phyloP scores from a whole-genome alignment of 2,329 filamentous ascomycete species.

The Diaporthe nobilis region DNA sequence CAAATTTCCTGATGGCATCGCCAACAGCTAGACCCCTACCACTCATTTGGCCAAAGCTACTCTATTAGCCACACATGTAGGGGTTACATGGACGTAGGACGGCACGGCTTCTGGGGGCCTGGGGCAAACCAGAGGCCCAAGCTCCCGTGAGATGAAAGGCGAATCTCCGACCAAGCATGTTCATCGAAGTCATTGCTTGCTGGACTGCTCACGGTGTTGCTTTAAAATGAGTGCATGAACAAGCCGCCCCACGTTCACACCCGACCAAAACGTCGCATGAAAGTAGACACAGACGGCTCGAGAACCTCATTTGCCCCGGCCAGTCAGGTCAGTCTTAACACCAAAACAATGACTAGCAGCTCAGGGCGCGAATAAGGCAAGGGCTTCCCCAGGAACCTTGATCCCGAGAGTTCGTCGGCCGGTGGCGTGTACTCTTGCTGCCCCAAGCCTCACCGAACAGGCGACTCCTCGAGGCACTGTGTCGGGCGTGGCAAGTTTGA shows the following conservation, averaged over 20 bases:
- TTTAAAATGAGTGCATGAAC: constrained; percentile 36
- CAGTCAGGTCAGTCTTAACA: constrained; percentile 24
- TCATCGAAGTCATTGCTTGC: constrained; percentile 30
- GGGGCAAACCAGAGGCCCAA: constrained; percentile 34
- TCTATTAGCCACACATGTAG: constrained; percentile 22
- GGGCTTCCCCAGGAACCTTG: constrained; percentile 32
- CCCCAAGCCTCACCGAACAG: constrained; percentile 5
- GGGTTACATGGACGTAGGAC: constrained; percentile 19
- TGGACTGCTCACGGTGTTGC: constrained; percentile 4
- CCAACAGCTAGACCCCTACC: constrained; percentile 21
- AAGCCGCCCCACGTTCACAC: constrained; percentile 33
- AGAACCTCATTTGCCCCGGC: constrained; percentile 31
- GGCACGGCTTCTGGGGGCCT: background rate
- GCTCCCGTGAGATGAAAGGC: constrained; percentile 26
- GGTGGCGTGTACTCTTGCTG: constrained; percentile 14
- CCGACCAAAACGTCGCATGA: constrained; percentile 33
- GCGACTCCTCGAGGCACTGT: constrained; percentile 16
- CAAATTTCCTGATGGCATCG: constrained; percentile 20
- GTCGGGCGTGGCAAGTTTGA: constrained; percentile 19
- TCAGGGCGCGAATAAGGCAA: constrained; percentile 12
- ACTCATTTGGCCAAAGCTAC: constrained; percentile 27
- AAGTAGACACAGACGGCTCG: constrained; percentile 8
- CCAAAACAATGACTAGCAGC: constrained; percentile 33
- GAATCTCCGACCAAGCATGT: constrained; percentile 27
- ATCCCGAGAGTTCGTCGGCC: constrained; percentile 6